Base-by-base conservation (phyloP, 371 early-diverging fungal genomes). In the Mortierella sp. region DNA sequence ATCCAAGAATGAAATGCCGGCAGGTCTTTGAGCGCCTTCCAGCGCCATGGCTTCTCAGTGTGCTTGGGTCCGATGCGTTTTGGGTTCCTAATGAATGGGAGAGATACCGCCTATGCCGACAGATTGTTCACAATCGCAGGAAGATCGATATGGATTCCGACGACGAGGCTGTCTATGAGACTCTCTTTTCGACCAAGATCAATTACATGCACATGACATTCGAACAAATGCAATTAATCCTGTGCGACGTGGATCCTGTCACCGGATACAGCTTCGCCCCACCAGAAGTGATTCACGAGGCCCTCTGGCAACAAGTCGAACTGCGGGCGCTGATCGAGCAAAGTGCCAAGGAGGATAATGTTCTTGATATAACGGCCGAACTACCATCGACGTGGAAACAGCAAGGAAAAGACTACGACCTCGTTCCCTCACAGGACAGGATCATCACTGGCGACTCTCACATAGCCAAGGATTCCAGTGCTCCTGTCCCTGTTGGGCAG, bases 121-220 rank as follows among this genome's bases (percentile, higher is more conserved):
- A 56, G 28, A 44, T 64, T 3, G 68, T 68, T 0, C 55, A 55
- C 28, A 45, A 45, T n/a, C 63, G 76, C 1, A 41, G 63, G 13
- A 45, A 19, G 9, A 14, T 46, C 47, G 47, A 46, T 13, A 43
- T 47, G 12, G 21, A 12, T 47, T 47, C 47, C 16, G 63, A 77
- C 2, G 77, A 81, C 0, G 68, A 81, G 22, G 52, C 50, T 0
- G 60, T 64, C 0, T 82, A 78, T 39, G 54, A 71, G 4, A 56
- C 58, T 2, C 63, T 84, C 16, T 65, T 88, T 24, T 58, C 77
- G 7, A 70, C 69, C 0, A 65, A 79, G 1, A 81, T 88, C 19
- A 64, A 80, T 49, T 88, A 86, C 49, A 82, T 85, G 73, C 85
- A 86, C 68, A 86, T 88, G 86, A 79, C 83, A 9, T 83, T 86